phyloP scores from a whole-genome alignment of 2,329 filamentous ascomycete species.

The Eutypa lata region DNA sequence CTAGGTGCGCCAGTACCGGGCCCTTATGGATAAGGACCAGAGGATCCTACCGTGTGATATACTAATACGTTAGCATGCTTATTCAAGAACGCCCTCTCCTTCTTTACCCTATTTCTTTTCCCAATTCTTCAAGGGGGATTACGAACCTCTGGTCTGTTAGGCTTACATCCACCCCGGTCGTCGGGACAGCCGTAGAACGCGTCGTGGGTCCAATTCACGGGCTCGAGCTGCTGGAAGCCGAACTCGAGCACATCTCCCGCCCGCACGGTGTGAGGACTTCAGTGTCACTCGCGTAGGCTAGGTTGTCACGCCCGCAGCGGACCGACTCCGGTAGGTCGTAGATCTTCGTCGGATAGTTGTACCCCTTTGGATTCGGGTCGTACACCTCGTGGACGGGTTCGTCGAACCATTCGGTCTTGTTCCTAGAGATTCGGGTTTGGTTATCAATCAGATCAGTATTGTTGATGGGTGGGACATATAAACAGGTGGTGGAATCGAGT shows the following conservation, averaged over 20 bases:
- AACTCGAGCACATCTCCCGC: constrained; percentile 8
- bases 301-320: constrained; percentile 10
- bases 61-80: background rate
- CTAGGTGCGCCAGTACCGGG: constrained; percentile 13
- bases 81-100: background rate
- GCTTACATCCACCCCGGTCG: constrained; percentile 1
- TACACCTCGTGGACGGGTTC: background rate
- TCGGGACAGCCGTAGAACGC: constrained; percentile 1
- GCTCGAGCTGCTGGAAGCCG: background rate
- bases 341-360: background rate
- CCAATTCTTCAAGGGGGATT: too few species aligned
- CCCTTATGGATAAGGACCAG: constrained; percentile 14
- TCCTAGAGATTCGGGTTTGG: too few species aligned
- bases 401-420: background rate
- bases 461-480: too few species aligned
- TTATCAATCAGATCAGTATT: too few species aligned
- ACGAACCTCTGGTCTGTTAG: background rate
- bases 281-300: constrained; percentile 6
- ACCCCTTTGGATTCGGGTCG: background rate
- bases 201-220: background rate
- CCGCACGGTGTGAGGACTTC: constrained; percentile 8
- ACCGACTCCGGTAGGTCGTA: constrained; percentile 1
- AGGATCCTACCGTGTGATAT: too few species aligned
- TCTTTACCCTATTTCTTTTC: too few species aligned
- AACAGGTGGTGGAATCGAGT: too few species aligned